Base-by-base conservation (phyloP, 164 flowering plant species). In the Aristolochia fimbriata region DNA sequence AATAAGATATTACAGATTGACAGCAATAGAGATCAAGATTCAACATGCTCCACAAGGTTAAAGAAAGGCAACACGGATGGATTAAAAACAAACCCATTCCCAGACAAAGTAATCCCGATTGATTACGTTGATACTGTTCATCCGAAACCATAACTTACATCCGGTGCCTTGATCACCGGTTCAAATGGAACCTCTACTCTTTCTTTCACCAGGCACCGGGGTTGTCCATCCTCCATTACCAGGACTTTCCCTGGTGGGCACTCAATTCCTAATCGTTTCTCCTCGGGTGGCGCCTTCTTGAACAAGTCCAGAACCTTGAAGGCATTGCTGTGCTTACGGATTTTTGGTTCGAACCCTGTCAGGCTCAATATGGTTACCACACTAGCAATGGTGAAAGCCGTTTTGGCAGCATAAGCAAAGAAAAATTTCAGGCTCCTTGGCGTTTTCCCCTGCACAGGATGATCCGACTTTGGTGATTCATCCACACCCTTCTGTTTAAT, bases 171-270 rank as follows among this genome's bases (percentile, higher is more conserved):
- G 59, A 77, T 77, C 62, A 66, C 74, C 3, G 89, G 73, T 23
- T 78, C 82, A 59, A 90, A 90, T 15, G 96, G 99, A 65, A 93
- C 68, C 67, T 83, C 89, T 58, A 90, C 79, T 67, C 99, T 77
- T 69, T 90, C 99, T 60, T 90, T 93, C 65, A 93, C 99, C 30
- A 93, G 74, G 75, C 95, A 93, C 22, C 90, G 74, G 54, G 78
- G 72, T 70, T 86, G 79, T 31, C 92, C 94, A 73, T 76, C 62
- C 68, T 84, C 96, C 60, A 82, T 59, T 47, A 86, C 95, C 47
- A 82, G 65, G 19, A 88, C 79, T 72, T 80, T 93, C 56, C 97
- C 94, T 10, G 94, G 91, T 1, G 97, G 97, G 62, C 99, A 93
- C 51, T 73, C 67, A 33, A 66, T 19, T 13, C 49, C 17, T 16